Evolutionary conservation across 768 basidiomycete species (phyloP), one percentile per base, ranked within the genome.

Genomic region (Hygrocybe punicea): DNA sequence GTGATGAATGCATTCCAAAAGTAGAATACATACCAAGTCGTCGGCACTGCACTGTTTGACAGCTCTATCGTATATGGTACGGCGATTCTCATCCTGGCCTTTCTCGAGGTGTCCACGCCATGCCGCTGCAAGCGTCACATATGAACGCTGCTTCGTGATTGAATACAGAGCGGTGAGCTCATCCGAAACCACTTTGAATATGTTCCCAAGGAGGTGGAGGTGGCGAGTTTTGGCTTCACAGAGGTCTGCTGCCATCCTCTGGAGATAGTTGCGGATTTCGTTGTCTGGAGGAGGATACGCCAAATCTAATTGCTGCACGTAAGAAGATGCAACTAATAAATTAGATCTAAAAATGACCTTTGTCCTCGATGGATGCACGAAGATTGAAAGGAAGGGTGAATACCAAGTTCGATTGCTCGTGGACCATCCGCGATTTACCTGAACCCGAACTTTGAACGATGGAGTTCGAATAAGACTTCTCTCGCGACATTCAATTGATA

Each of bases 361-460:
- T 45, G 44, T 24, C 24, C 1, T 45, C 44, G 17, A n/a, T 2
- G 1, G 3, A 9, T 7, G 48, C 7, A 49, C 58, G 58, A 9
- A 62, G 51, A 39, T 56, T 59, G 42, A 65, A 61, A 16, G 60
- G 63, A 24, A 63, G 39, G 7, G 63, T 58, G 47, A 64, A 63
- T 25, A 61, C 50, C 14, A 57, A 17, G 13, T 57, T 56, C 36
- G 63, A 53, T 36, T 55, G 39, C 50, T 65, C 57, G 29, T 63
- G 55, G 35, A 63, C 55, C 52, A 60, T 50, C 11, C 63, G 49
- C 17, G 63, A 65, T 59, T 63, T 65, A 24, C 63, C 63, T 50
- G 51, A 59, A 6, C 63, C 60, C 16, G 60, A 59, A 33, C 60
- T 58, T 48, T 65, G 63, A 29, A 65, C 40, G 24, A 65, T 58